Conservation (phyloP, 2,329 filamentous ascomycete genomes). For the Aspergillus quadrilineatus region DNA sequence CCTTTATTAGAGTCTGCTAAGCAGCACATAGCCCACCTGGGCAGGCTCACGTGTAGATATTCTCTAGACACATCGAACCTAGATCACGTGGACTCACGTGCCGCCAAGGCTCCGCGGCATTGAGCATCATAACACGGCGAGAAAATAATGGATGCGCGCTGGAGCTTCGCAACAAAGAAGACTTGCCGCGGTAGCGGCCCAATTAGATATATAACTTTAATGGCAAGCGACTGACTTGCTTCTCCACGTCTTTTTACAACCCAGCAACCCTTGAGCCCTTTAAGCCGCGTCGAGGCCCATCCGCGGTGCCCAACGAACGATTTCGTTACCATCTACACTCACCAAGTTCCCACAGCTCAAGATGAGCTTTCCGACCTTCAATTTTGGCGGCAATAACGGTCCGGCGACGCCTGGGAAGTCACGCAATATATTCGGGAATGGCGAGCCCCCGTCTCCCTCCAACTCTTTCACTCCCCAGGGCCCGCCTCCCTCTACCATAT, state of each 20-base stretch:
- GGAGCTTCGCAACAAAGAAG: slow-evolving; percentile 4
- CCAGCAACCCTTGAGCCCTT: background rate
- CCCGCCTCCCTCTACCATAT: slow-evolving; percentile 51
- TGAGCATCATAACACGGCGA: slow-evolving; percentile 7
- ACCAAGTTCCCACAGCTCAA: slow-evolving; percentile 12
- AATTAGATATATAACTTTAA: background rate
- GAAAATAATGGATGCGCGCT: slow-evolving; percentile 7
- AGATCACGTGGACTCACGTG: slow-evolving; percentile 21
- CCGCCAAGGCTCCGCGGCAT: slow-evolving; percentile 20
- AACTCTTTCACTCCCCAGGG: slow-evolving; percentile 59
- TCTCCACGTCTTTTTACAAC: background rate
- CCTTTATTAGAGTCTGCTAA: no score
- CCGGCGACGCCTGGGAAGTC: slow-evolving; percentile 42
- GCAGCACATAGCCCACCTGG: no score
- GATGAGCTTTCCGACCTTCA: slow-evolving; percentile 37
- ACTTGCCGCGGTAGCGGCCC: background rate
- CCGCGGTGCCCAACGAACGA: slow-evolving; percentile 4
- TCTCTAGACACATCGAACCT: no score
- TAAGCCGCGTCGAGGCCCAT: background rate
- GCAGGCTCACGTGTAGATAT: background rate
- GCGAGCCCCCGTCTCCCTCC: slow-evolving; percentile 55
- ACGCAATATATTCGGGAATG: slow-evolving; percentile 38
- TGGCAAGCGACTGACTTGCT: background rate
- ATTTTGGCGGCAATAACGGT: slow-evolving; percentile 34
- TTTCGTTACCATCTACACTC: background rate